phyloP scores from a whole-genome alignment of 306 rosid genomes.

The Oxytropis ochrocephala region DNA sequence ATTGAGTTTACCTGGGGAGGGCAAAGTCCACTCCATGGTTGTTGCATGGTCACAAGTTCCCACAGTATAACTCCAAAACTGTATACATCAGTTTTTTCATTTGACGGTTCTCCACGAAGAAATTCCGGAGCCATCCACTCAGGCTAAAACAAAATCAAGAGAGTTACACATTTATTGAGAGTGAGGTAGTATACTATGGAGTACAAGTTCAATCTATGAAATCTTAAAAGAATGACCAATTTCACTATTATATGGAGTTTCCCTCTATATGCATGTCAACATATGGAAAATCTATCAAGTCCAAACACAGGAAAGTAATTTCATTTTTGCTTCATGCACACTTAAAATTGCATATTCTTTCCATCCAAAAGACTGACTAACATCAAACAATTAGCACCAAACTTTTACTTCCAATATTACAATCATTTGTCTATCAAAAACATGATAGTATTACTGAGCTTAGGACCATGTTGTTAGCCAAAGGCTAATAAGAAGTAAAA shows the following conservation, averaged over 20 bases:
- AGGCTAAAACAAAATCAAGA: slow-evolving; percentile 62
- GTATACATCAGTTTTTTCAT: slow-evolving; percentile 93
- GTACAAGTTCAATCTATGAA: slow-evolving; percentile 38
- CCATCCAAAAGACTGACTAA: neutral
- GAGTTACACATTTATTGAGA: slow-evolving; percentile 37
- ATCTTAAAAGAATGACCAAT: slow-evolving; percentile 33
- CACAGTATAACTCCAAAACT: slow-evolving; percentile 93
- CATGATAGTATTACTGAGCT: neutral
- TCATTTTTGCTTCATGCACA: neutral
- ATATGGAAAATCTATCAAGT: neutral
- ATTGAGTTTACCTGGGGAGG: slow-evolving; percentile 71
- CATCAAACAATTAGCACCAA: neutral
- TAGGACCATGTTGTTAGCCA: neutral
- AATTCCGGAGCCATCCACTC: slow-evolving; percentile 99
- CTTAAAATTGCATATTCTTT: neutral
- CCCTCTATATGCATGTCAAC: neutral
- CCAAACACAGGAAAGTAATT: neutral
- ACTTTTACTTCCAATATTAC: neutral
- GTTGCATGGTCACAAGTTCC: slow-evolving; percentile 91
- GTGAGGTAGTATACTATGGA: slow-evolving; percentile 23
- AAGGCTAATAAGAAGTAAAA: neutral
- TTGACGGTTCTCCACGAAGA: slow-evolving; percentile 94
- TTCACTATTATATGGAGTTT: slow-evolving; percentile 4
- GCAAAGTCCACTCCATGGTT: slow-evolving; percentile 91
- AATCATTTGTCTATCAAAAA: neutral